Evolutionary conservation across 495 filamentous ascomycete genomes (phyloP), one percentile per base, ranked within the genome.

Genomic region (Trichoderma reesei): DNA sequence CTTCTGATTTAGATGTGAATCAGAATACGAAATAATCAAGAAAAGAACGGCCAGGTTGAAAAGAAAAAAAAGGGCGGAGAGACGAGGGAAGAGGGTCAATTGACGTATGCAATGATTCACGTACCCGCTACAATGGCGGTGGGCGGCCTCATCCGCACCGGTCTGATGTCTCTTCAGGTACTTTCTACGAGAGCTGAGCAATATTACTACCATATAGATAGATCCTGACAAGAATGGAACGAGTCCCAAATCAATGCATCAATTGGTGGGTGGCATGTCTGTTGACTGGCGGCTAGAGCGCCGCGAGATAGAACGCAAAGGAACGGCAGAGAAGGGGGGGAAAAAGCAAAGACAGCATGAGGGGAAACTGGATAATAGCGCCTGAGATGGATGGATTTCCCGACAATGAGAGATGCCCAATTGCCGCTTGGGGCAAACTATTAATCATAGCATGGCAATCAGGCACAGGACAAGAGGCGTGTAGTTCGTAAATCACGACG

Each of bases 201-300:
- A n/a, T n/a, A n/a, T n/a, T n/a, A n/a, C n/a, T n/a, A n/a, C n/a
- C n/a, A n/a, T n/a, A n/a, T n/a, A n/a, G n/a, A n/a, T n/a, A n/a
- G n/a, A n/a, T n/a, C n/a, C n/a, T n/a, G n/a, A n/a, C n/a, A n/a
- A n/a, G n/a, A n/a, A n/a, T n/a, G n/a, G n/a, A n/a, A n/a, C 37
- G 37, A 10, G 10, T 39, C 37, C 37, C 4, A 39, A 39, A 39
- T 10, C n/a, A n/a, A 39, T 39, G 37, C 37, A 39, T 4, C 37
- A 39, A 39, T 33, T 56, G 26, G 51, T 56, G 51, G 51, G 51
- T 56, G 51, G 9, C 20, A 10, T 34, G 8, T 7, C 10, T 26
- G 26, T 56, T 56, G 20, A 10, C 2, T 14, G 51, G 51, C 51
- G 51, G 51, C 51, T 56, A 56, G 51, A 56, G 51, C 51, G 51